Base-by-base conservation (phyloP, 2,329 filamentous ascomycete species). In the Aspergillus transmontanensis region DNA sequence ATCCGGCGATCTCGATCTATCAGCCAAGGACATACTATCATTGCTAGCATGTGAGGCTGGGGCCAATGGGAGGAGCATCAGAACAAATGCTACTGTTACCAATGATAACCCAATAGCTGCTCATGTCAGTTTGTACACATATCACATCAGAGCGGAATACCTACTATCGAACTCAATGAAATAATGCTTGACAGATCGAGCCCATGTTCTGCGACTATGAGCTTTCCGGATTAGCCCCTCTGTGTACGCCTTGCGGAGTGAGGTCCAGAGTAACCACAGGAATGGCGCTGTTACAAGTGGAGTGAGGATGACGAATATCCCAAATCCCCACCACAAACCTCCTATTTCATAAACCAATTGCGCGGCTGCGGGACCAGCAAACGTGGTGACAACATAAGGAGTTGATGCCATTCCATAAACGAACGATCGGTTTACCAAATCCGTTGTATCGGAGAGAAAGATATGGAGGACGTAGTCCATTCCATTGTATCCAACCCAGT, bases 311-410 rank as follows among this genome's bases (percentile, higher is more conserved):
- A 84, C 80, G 70, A 89, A 90, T 26, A 81, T 76, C 28, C 87
- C 89, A 69, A 87, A 90, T 1, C 81, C 87, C 88, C 88, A 90
- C 36, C 85, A 82, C 82, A 85, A 90, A 53, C 82, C 84, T 30
- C 82, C 78, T 1, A 82, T 78, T 0, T 78, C 67, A 56, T 85
- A 77, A 68, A 89, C 86, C 0, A 77, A 75, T 30, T 84, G 74
- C 0, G 85, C 84, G 45, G 87, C 68, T 82, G 71, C 74, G 85
- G 88, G 10, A 68, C 76, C 1, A 68, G 72, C 39, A 85, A 72
- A 70, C 73, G 77, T 58, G 12, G 87, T 89, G 67, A 84, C 82
- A 62, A 90, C 85, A 68, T 86, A 87, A 0, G 88, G 88, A 0
- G 87, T 87, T 12, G 78, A 80, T 30, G 83, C 80, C 63, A 88